Evolutionary conservation across 208 protist genomes (phyloP), one percentile per base, ranked within the genome.

Genomic region (Leishmania tarentolae): DNA sequence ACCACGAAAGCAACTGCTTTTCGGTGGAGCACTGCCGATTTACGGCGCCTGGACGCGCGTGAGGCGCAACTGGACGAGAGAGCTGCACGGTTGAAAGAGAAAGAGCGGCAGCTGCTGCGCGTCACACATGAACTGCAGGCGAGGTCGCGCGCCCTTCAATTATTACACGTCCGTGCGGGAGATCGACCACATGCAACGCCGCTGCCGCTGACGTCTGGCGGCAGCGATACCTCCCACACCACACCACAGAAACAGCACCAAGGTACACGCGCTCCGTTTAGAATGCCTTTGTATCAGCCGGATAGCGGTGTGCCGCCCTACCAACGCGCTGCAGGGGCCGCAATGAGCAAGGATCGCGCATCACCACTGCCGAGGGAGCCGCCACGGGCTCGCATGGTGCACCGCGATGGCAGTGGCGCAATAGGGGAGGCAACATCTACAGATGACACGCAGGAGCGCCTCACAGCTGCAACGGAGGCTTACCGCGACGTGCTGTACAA

Each of bases 401-500:
- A 17, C 47, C n/a, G 28, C 3, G 47, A 21, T n/a, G 73, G n/a
- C n/a, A n/a, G n/a, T n/a, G n/a, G n/a, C n/a, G n/a, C n/a, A n/a
- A n/a, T n/a, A n/a, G n/a, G 13, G 73, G 50, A 61, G 15, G 47
- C 47, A 52, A 52, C 47, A 13, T 8, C 0, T 13, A 52, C 47
- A 52, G 85, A 85, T 15, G 76, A 75, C 24, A 84, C 79, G 17
- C 86, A 89, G 80, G 56, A 68, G 56, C 88, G 81, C 0, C 76
- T 90, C 24, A 69, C 75, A 0, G 83, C 81, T 13, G 88, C 88
- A 15, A 92, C 88, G 40, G 83, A 80, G 59, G 80, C 86, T 1
- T 92, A 90, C 74, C 74, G 88, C 1, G 86, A 92, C 75, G 83
- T 88, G 8, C 79, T 92, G 19, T 87, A 78, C 69, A 68, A 83